Base-by-base conservation (phyloP, 768 basidiomycete genomes). In the Mycena belliarum region DNA sequence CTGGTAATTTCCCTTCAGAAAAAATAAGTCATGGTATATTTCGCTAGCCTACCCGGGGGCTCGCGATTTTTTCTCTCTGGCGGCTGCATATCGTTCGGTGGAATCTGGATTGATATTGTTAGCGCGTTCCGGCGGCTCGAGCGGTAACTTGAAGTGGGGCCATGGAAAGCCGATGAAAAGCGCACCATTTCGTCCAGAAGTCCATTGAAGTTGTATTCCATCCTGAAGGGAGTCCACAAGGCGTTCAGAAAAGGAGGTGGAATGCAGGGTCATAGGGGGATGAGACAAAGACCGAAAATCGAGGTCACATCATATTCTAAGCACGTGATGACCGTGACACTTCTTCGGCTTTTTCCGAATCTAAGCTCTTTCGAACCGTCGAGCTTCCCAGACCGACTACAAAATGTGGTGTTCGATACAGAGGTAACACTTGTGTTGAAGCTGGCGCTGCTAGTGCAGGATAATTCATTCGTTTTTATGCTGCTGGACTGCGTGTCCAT, bases 181-280 rank as follows among this genome's bases (percentile, higher is more conserved):
- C 29, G 9, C 5, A 53, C 61, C 43, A 63, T 46, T 26, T 63
- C 61, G 16, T 63, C 53, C 15, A 63, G 47, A 12, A 55, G 51
- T 6, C 23, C 50, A 28, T 55, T 56, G 43, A 63, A 63, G 37
- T 63, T 59, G 50, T 55, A 49, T 23, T 63, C 57, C 61, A 63
- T 63, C 24, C 18, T 35, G 2, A 29, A 21, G 21, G 7, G 20
- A 23, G 16, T n/a, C 37, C 16, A 16, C 10, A 11, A 23, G 7
- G 14, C 40, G 10, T 7, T 9, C 15, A n/a, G 40, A 10, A 21
- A 14, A 23, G 40, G 40, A 6, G 23, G 14, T 6, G 21, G n/a
- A 20, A 20, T 20, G n/a, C 21, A 10, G 18, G 37, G 37, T 38
- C 6, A n/a, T 38, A 41, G 40, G 40, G 40, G 40, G 20, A 23